Percentiles rank a stretch among this genome's conserved stretches.
Conservation (phyloP, 768 basidiomycete species). For the Saitozyma sp. region DNA sequence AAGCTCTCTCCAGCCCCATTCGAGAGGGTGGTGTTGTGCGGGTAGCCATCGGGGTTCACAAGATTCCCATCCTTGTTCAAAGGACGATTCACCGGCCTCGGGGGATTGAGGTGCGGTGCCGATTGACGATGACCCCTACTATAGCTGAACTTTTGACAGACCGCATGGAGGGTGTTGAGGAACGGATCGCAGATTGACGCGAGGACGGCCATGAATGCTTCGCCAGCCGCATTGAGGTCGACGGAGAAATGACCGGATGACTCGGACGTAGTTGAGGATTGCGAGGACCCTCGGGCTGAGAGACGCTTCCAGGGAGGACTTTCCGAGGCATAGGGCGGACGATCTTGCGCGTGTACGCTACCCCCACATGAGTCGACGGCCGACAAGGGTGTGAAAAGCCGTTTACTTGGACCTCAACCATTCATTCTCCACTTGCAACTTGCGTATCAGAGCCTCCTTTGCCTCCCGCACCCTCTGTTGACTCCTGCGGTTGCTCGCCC, state of each 20-base stretch:
- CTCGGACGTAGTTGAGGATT: too few species aligned
- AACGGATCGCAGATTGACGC: slow-evolving; percentile 12
- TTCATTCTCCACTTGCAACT: too few species aligned
- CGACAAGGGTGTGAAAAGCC: neutral
- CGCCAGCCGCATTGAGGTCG: slow-evolving; percentile 2
- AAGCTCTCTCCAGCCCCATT: neutral
- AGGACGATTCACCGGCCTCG: slow-evolving; percentile 2
- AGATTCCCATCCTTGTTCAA: neutral
- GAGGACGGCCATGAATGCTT: slow-evolving; percentile 11
- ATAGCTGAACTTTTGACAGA: slow-evolving; percentile 10
- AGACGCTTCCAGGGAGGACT: neutral
- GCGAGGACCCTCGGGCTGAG: neutral
- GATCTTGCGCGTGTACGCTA: too few species aligned
- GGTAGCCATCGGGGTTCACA: neutral
- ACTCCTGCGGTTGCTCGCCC: slow-evolving; percentile 12
- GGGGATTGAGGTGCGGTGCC: slow-evolving; percentile 2
- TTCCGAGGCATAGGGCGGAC: neutral
- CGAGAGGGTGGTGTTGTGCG: too few species aligned
- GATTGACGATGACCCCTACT: neutral
- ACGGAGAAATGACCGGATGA: too few species aligned
- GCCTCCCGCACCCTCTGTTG: slow-evolving; percentile 2
- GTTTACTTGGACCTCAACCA: slow-evolving; percentile 8
- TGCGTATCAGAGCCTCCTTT: slow-evolving; percentile 8
- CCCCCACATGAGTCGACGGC: neutral
- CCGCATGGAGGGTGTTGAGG: slow-evolving; percentile 13